phyloP scores from a whole-genome alignment of 352 stramenopile genomes.

The Pythium myriotylum region DNA sequence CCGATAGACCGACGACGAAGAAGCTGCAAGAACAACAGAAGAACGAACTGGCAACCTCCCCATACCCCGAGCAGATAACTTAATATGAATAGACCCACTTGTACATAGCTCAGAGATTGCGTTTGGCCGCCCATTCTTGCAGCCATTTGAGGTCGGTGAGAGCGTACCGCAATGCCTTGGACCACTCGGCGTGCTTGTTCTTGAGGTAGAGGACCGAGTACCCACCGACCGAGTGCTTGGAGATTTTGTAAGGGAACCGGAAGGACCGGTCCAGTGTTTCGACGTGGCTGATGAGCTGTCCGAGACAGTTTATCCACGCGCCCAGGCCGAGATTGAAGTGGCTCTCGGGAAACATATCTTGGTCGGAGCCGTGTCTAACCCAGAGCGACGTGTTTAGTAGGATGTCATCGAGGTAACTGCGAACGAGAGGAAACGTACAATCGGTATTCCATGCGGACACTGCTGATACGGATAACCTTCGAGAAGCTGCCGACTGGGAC shows the following conservation, averaged over 20 bases:
- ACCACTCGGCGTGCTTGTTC: conserved; percentile 85
- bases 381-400: too few species aligned
- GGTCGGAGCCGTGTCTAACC: conserved; percentile 83
- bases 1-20: conserved; percentile 16
- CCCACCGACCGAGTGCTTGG: conserved; percentile 67
- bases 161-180: conserved; percentile 51
- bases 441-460: conserved; percentile 80
- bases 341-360: conserved; percentile 84
- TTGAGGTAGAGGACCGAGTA: conserved; percentile 78
- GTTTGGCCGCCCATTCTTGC: conserved; percentile 62
- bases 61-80: conserved; percentile 8
- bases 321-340: conserved; percentile 86
- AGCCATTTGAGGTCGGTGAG: conserved; percentile 72
- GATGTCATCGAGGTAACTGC: too few species aligned
- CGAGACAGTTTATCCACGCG: conserved; percentile 79
- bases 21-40: conserved; percentile 2
- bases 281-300: conserved; percentile 63
- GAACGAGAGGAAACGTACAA: too few species aligned
- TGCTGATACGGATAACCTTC: conserved; percentile 82
- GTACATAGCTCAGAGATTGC: conserved; percentile 12
- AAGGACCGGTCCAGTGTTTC: conserved; percentile 61
- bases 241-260: conserved; percentile 80
- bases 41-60: neutral
- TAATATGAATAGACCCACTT: conserved; percentile 15
- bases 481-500: conserved; percentile 86